These are phyloP conservation scores for Solanum hybrid DNA, from an alignment of 305 asterid genomes.

Conservation along the genomic window DNA sequence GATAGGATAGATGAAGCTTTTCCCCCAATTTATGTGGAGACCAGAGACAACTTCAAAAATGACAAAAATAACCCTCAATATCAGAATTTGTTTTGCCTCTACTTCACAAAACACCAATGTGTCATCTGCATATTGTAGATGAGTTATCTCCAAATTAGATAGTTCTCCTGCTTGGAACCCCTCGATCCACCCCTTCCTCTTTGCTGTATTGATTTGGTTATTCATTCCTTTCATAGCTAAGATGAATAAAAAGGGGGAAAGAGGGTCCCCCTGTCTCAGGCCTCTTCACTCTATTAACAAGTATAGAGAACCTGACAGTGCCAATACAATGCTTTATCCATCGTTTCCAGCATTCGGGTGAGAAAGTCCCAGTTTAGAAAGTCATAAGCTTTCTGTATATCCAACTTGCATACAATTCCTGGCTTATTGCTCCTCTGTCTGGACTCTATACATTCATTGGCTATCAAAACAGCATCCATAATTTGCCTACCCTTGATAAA, in stretches of 20 bases:
- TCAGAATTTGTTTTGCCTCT: background rate
- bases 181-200: background rate
- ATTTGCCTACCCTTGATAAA: background rate
- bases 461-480: background rate
- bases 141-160: background rate
- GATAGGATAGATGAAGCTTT: background rate
- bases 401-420: background rate
- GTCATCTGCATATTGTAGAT: background rate
- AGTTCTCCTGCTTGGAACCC: background rate
- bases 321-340: too few species aligned
- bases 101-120: background rate
- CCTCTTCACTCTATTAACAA: too few species aligned
- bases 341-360: background rate
- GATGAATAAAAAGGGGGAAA: too few species aligned
- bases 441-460: background rate
- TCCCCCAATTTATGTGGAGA: background rate
- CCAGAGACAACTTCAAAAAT: background rate
- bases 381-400: background rate
- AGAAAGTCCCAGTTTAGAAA: background rate
- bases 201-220: too few species aligned
- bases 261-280: too few species aligned
- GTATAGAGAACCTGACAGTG: too few species aligned
- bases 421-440: background rate
- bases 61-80: background rate
- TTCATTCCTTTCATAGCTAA: too few species aligned